Evolutionary conservation across 345 rosid genomes (phyloP).

Genomic region (Moricandia arvensis): DNA sequence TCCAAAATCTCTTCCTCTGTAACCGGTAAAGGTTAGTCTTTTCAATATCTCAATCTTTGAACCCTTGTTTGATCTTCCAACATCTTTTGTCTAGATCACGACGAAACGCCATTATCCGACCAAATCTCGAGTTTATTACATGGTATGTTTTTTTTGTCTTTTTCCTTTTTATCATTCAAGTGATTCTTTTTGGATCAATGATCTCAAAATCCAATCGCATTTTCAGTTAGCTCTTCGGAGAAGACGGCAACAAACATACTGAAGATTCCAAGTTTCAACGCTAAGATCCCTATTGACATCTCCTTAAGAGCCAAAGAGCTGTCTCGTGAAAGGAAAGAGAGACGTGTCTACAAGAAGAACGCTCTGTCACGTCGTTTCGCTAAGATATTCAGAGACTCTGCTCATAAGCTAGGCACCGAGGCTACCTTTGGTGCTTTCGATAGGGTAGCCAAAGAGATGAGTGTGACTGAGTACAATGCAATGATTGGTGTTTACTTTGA

Average conservation of each 20-base stretch:
- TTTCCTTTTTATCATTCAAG: background rate
- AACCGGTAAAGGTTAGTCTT: background rate
- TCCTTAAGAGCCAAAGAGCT: conserved; percentile 44
- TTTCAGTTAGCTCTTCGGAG: conserved; percentile 19
- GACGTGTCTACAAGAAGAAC: conserved; percentile 45
- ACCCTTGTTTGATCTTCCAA: background rate
- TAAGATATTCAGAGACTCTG: conserved; percentile 39
- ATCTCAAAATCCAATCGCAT: background rate
- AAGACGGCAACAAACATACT: conserved; percentile 15
- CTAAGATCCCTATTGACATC: conserved; percentile 12
- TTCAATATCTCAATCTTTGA: background rate
- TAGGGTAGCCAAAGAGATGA: conserved; percentile 61
- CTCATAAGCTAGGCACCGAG: conserved; percentile 53
- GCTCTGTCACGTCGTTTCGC: conserved; percentile 39
- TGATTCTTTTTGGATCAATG: background rate
- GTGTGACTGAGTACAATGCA: conserved; percentile 62
- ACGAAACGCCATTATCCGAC: conserved; percentile 5
- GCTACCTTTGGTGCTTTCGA: conserved; percentile 43
- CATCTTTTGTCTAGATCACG: conserved; percentile 23
- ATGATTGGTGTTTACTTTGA: conserved; percentile 51
- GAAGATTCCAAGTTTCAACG: conserved; percentile 46
- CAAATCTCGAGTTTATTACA: conserved; percentile 21
- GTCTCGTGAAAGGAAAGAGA: conserved; percentile 61
- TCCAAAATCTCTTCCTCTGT: background rate
- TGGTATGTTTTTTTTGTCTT: conserved; percentile 22